phyloP scores from a whole-genome alignment of 768 basidiomycete species.

The Suillus lakei region DNA sequence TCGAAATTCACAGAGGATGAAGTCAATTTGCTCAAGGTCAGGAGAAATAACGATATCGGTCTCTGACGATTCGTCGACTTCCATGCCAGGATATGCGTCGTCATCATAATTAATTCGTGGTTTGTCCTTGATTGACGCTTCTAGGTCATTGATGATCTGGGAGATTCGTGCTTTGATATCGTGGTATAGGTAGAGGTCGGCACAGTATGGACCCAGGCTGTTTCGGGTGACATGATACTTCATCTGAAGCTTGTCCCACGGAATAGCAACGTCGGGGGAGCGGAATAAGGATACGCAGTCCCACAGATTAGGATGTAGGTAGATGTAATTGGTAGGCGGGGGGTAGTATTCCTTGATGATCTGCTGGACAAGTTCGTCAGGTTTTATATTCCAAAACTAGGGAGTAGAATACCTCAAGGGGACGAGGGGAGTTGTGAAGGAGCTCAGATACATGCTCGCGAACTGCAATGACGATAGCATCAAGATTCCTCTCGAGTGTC shows the following conservation, averaged over 20 bases:
- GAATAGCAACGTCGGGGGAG: constrained; percentile 46
- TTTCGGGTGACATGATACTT: constrained; percentile 64
- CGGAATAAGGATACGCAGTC: constrained; percentile 48
- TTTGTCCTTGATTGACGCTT: constrained; percentile 22
- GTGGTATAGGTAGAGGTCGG: constrained; percentile 69
- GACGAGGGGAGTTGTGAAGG: constrained; percentile 60
- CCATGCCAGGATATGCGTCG: constrained; percentile 24
- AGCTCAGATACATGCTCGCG: constrained; percentile 72
- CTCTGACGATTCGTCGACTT: constrained; percentile 29
- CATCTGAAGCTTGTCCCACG: constrained; percentile 62
- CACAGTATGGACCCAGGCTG: constrained; percentile 75
- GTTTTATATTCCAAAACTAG: not conserved
- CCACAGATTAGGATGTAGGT: constrained; percentile 62
- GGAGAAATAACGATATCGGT: constrained; percentile 35
- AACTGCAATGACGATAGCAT: constrained; percentile 78
- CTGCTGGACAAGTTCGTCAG: constrained; percentile 40
- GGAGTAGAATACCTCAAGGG: constrained; percentile 58
- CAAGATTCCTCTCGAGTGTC: constrained; percentile 69
- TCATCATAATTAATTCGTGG: constrained; percentile 16
- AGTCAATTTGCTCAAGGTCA: constrained; percentile 51
- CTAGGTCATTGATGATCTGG: constrained; percentile 40
- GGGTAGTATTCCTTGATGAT: constrained; percentile 59
- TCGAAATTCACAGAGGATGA: constrained; percentile 51
- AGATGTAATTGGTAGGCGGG: constrained; percentile 57
- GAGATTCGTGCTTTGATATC: constrained; percentile 60